phyloP scores from a whole-genome alignment of 2,329 filamentous ascomycete genomes.

The Fusarium falciforme region DNA sequence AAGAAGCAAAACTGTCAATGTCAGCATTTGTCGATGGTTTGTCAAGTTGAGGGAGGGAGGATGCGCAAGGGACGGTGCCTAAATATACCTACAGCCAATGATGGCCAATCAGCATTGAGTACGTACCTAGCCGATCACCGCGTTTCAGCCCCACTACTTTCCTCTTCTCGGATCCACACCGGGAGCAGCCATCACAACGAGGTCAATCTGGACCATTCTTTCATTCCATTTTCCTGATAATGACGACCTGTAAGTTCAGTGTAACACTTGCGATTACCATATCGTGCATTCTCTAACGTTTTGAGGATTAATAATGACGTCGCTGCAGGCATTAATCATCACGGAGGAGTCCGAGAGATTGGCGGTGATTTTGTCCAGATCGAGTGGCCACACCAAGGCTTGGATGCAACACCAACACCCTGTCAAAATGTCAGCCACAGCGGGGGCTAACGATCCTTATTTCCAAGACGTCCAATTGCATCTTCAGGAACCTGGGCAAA shows the following conservation, averaged over 20 bases:
- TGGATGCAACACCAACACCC: not conserved
- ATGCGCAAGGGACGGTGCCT: not conserved
- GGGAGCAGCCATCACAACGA: not conserved
- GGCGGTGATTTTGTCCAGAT: not conserved
- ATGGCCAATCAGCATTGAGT: not conserved
- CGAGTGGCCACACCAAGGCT: not conserved
- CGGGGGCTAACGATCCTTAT: not conserved
- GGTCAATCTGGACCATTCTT: not conserved
- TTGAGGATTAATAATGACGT: not conserved
- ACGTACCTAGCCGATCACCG: not conserved
- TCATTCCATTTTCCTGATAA: not conserved
- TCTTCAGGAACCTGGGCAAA: not conserved
- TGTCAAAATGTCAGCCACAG: not conserved
- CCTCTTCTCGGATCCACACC: not conserved
- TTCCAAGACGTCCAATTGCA: not conserved
- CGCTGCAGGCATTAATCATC: not conserved
- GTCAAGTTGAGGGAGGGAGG: not conserved
- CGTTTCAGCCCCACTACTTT: not conserved
- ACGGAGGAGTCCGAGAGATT: not conserved
- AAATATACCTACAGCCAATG: not conserved
- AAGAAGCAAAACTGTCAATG: not conserved
- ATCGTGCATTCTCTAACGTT: not conserved
- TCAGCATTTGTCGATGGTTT: not conserved
- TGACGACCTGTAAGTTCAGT: not conserved
- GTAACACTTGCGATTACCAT: not conserved